phyloP scores from a whole-genome alignment of 1,139 yeast species.

The Geotrichum reessii region DNA sequence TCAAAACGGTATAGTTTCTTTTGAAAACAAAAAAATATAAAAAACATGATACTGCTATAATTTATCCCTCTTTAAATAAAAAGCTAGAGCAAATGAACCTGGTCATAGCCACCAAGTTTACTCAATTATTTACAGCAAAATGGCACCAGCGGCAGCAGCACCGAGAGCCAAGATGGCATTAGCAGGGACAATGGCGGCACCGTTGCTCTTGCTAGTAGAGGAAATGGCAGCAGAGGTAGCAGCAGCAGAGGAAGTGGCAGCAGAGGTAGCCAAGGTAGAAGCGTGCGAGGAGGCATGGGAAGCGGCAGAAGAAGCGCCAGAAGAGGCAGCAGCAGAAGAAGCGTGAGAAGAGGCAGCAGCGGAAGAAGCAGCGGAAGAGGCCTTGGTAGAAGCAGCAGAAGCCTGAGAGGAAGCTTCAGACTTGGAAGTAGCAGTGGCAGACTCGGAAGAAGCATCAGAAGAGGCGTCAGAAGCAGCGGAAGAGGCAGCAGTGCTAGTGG shows the following conservation, averaged over 20 bases:
- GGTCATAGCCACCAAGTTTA: no score
- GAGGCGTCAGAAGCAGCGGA: conserved; percentile 29
- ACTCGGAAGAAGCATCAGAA: conserved; percentile 9
- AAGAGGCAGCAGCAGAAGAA: conserved; percentile 1
- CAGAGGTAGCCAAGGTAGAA: conserved; percentile 19
- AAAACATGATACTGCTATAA: background rate
- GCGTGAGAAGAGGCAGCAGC: conserved; percentile 10
- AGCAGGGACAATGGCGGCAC: conserved; percentile 19
- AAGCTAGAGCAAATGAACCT: no score
- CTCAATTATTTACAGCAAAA: conserved; percentile 9
- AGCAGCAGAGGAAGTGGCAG: conserved; percentile 17
- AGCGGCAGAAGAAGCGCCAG: conserved; percentile 4
- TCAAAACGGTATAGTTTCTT: background rate
- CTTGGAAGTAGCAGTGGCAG: conserved; percentile 15
- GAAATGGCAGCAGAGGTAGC: conserved; percentile 17
- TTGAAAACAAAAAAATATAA: no score
- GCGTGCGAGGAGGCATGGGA: conserved; percentile 25
- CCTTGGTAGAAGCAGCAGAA: conserved; percentile 20
- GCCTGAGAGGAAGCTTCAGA: conserved; percentile 22
- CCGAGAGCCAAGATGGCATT: conserved; percentile 7
- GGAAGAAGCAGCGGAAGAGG: conserved; percentile 20
- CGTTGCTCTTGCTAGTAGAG: conserved; percentile 18
- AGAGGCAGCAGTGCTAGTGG: conserved; percentile 24
- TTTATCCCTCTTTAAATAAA: background rate
- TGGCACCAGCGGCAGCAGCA: conserved; percentile 20